phyloP scores from a whole-genome alignment of 345 rosid species.

The Turritis glabra region DNA sequence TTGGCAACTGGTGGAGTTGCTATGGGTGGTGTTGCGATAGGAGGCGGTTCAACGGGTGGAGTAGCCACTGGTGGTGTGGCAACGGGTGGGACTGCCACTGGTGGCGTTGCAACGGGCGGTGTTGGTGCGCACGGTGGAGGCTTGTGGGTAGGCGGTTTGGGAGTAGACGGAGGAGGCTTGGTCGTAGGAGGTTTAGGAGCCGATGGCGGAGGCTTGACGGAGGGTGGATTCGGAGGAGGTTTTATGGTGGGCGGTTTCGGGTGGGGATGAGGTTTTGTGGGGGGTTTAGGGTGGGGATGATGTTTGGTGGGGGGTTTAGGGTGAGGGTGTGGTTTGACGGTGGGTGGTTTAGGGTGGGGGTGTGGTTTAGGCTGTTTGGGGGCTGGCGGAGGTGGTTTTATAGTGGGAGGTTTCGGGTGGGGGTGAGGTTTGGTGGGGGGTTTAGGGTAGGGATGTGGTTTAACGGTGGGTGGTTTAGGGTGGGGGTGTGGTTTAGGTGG shows the following conservation, averaged over 20 bases:
- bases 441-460: neutral
- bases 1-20: neutral
- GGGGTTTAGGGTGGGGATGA: neutral
- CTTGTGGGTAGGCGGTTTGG: neutral
- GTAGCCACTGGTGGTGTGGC: neutral
- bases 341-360: constrained; percentile 10
- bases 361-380: constrained; percentile 13
- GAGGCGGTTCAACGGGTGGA: neutral
- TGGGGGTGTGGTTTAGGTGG: neutral
- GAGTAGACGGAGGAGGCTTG: neutral
- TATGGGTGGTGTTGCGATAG: neutral
- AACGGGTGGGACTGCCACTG: constrained; percentile 26
- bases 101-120: constrained; percentile 14
- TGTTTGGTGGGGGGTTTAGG: constrained; percentile 11
- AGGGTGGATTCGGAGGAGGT: constrained; percentile 1
- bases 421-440: neutral
- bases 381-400: neutral
- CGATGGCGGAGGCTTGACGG: neutral
- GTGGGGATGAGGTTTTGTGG: neutral
- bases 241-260: constrained; percentile 19
- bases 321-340: constrained; percentile 11
- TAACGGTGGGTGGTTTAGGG: neutral
- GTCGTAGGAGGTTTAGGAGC: neutral
- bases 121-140: constrained; percentile 25
- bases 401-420: neutral